Conservation (phyloP, 1,139 yeast genomes). For the Meyerozyma carpophila region DNA sequence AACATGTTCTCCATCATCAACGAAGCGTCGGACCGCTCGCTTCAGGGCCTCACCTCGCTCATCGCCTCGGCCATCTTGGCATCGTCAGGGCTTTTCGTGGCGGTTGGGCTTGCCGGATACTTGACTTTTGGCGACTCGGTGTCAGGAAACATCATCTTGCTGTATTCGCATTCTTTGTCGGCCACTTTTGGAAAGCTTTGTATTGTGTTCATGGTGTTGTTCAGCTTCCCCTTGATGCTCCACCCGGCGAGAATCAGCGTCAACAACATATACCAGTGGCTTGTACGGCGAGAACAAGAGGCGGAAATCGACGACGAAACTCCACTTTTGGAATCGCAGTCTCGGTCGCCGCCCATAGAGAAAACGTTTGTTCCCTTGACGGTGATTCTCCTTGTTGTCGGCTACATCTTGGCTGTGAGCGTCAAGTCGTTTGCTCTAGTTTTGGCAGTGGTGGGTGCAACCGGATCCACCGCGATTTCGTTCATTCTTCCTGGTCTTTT, state of each 20-base stretch:
- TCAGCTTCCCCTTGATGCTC: constrained; percentile 87
- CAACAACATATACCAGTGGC: constrained; percentile 65
- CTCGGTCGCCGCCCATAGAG: constrained; percentile 7
- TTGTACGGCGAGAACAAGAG: neutral
- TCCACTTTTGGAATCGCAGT: neutral
- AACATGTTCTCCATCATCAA: constrained; percentile 15
- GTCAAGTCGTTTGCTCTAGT: constrained; percentile 51
- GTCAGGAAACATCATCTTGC: constrained; percentile 75
- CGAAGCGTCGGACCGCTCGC: constrained; percentile 50
- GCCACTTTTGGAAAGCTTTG: constrained; percentile 68
- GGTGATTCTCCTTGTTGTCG: constrained; percentile 32
- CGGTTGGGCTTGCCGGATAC: constrained; percentile 41
- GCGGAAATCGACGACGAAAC: constrained; percentile 4
- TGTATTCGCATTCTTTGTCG: constrained; percentile 46
- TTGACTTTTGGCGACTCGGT: constrained; percentile 40
- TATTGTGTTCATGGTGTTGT: constrained; percentile 74
- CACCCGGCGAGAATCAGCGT: constrained; percentile 89
- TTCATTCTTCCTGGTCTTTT: constrained; percentile 88
- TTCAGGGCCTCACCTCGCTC: constrained; percentile 47
- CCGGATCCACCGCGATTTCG: constrained; percentile 91
- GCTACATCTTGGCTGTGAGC: constrained; percentile 41
- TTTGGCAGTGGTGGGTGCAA: constrained; percentile 61
- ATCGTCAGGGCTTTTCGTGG: constrained; percentile 29
- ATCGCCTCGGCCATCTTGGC: constrained; percentile 47
- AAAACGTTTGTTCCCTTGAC: constrained; percentile 46